A percentile compares a stretch with the other conserved stretches of the same genome.
Conservation (phyloP, 805 yeast genomes). For the Saccharomycopsis sp. region DNA sequence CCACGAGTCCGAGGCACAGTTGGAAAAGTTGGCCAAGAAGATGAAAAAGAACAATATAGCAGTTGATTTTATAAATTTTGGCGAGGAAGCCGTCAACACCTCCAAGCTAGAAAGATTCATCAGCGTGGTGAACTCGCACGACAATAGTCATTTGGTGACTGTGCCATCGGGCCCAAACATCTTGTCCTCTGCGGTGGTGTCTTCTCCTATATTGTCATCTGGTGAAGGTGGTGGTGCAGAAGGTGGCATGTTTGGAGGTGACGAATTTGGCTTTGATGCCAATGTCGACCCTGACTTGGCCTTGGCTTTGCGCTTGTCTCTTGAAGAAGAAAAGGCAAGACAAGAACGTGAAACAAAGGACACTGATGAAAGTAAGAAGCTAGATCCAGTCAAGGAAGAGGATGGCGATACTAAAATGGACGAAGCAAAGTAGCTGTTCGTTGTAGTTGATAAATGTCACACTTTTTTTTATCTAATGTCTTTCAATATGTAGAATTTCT, state of each 20-base stretch:
- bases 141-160: slow-evolving; percentile 73
- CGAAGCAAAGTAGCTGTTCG: slow-evolving; percentile 3
- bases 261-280: slow-evolving; percentile 69
- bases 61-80: slow-evolving; percentile 83
- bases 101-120: slow-evolving; percentile 72
- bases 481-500: no score
- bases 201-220: slow-evolving; percentile 64
- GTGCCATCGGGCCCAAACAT: slow-evolving; percentile 83
- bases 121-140: slow-evolving; percentile 63
- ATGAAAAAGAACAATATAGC: slow-evolving; percentile 91
- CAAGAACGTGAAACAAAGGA: slow-evolving; percentile 53
- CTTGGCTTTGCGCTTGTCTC: slow-evolving; percentile 83
- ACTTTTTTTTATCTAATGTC: no score
- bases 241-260: slow-evolving; percentile 29
- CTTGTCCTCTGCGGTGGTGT: slow-evolving; percentile 69
- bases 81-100: slow-evolving; percentile 75
- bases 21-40: slow-evolving; percentile 79
- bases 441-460: background rate
- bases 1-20: slow-evolving; percentile 53
- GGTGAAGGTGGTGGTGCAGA: slow-evolving; percentile 39
- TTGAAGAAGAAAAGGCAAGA: slow-evolving; percentile 90
- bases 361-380: slow-evolving; percentile 22
- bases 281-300: slow-evolving; percentile 96
- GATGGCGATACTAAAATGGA: slow-evolving; percentile 14
- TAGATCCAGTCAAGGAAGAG: slow-evolving; percentile 24